A percentile compares a stretch with the other conserved stretches of the same genome.
Conservation (phyloP, 495 filamentous ascomycete species). For the Annulohypoxylon moriforme region DNA sequence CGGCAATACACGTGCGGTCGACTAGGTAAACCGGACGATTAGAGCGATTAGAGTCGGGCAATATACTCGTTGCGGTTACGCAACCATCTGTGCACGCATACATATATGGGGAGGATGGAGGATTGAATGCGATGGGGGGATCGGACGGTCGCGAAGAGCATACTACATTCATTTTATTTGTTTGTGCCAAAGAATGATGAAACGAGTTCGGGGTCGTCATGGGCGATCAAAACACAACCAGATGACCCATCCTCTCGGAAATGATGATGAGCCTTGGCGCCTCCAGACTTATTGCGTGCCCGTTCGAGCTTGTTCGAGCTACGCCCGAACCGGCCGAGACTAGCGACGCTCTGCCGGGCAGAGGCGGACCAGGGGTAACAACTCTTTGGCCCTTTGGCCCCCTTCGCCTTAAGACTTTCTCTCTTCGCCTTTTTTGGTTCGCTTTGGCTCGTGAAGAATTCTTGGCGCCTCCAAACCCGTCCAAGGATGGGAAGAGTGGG, state of each 20-base stretch:
- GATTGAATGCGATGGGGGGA: too few relatives aligned
- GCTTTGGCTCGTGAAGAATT: slow-evolving; percentile 21
- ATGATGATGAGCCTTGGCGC: slow-evolving; percentile 45
- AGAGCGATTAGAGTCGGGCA: not conserved
- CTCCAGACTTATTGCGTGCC: slow-evolving; percentile 17
- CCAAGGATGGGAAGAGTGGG: not conserved
- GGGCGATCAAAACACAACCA: slow-evolving; percentile 19
- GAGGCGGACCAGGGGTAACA: slow-evolving; percentile 4
- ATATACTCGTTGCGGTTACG: slow-evolving; percentile 17
- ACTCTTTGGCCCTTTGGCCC: not conserved
- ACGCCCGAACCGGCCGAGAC: slow-evolving; percentile 43
- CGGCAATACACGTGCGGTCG: not conserved
- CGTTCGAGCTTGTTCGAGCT: slow-evolving; percentile 6
- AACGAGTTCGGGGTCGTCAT: slow-evolving; percentile 20
- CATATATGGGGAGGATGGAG: too few relatives aligned
- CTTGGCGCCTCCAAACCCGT: slow-evolving; percentile 13
- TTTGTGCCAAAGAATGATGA: slow-evolving; percentile 31
- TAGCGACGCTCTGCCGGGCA: slow-evolving; percentile 31
- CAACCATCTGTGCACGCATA: slow-evolving; percentile 18
- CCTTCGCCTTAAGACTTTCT: too few relatives aligned
- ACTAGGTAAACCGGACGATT: not conserved
- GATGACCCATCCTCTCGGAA: slow-evolving; percentile 41
- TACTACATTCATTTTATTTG: too few relatives aligned
- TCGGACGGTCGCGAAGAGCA: not conserved
- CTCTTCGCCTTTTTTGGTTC: not conserved